Evolutionary conservation across 495 filamentous ascomycete species (phyloP).

Genomic region (Aspergillus bridgeri): DNA sequence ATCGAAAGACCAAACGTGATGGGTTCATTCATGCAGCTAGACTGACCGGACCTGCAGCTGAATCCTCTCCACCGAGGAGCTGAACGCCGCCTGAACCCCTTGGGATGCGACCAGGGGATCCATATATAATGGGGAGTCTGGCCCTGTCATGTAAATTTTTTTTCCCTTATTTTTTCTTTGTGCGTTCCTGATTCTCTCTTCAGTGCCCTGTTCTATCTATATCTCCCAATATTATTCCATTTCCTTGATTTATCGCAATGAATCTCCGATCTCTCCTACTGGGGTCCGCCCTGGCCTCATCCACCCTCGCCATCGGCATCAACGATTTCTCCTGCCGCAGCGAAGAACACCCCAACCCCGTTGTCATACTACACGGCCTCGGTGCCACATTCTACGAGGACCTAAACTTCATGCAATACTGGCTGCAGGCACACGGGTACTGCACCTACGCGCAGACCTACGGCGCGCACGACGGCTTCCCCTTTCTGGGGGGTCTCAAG

Average conservation of each 20-base stretch:
- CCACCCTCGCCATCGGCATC: slow-evolving; percentile 22
- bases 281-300: slow-evolving; percentile 4
- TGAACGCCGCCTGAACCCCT: not conserved
- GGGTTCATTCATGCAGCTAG: not conserved
- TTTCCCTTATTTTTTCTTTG: not conserved
- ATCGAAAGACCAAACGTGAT: not conserved
- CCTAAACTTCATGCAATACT: slow-evolving; percentile 49
- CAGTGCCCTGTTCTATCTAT: not conserved
- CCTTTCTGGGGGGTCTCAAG: slow-evolving; percentile 45
- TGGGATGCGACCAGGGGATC: not conserved
- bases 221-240: not conserved
- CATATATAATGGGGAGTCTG: too few relatives aligned
- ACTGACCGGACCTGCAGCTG: not conserved
- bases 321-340: slow-evolving; percentile 43
- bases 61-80: not conserved
- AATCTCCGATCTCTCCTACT: slow-evolving; percentile 2
- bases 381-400: slow-evolving; percentile 50
- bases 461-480: slow-evolving; percentile 45
- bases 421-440: slow-evolving; percentile 47
- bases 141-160: not conserved
- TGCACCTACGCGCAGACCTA: slow-evolving; percentile 53
- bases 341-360: slow-evolving; percentile 41
- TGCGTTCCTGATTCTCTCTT: not conserved
- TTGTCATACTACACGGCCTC: slow-evolving; percentile 52
- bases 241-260: slow-evolving; percentile 20